Conservation (phyloP, 139 green algal species). For the Ulvella scutata region DNA sequence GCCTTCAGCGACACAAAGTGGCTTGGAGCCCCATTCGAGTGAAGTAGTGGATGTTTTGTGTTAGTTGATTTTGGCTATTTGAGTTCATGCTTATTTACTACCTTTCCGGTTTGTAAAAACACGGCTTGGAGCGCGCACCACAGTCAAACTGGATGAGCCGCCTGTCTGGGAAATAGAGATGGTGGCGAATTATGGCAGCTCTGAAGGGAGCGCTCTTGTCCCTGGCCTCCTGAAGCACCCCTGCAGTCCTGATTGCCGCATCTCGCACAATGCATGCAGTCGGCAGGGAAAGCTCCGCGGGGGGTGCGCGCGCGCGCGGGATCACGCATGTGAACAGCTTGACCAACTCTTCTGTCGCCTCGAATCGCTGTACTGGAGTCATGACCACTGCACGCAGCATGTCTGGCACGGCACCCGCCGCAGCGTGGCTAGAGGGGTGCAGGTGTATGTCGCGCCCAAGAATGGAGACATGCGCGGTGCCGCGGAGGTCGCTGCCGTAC, state of each 20-base stretch:
- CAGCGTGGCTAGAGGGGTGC: background rate
- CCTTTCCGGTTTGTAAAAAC: no score
- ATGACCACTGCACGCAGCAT: conserved; percentile 14
- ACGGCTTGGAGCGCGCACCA: conserved; percentile 58
- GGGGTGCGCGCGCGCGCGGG: conserved; percentile 44
- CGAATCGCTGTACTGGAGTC: conserved; percentile 13
- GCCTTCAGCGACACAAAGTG: no score
- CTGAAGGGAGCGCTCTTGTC: conserved; percentile 35
- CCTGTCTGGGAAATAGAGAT: conserved; percentile 93
- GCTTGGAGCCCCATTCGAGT: no score
- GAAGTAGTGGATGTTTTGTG: no score
- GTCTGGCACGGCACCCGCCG: no score
- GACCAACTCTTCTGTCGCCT: conserved; percentile 32
- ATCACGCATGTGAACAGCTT: conserved; percentile 69
- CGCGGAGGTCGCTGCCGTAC: background rate
- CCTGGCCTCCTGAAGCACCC: conserved; percentile 20
- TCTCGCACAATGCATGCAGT: conserved; percentile 3
- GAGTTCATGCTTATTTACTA: no score
- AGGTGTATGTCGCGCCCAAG: background rate
- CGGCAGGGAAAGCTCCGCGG: conserved; percentile 28
- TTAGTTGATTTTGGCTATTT: no score
- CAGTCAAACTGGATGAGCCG: conserved; percentile 90
- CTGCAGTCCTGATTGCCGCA: conserved; percentile 6
- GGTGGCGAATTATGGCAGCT: conserved; percentile 43
- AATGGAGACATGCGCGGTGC: background rate